A percentile compares a stretch with the other conserved stretches of the same genome.
phyloP scores from a whole-genome alignment of 495 filamentous ascomycete genomes.

The Durotheca rogersii region DNA sequence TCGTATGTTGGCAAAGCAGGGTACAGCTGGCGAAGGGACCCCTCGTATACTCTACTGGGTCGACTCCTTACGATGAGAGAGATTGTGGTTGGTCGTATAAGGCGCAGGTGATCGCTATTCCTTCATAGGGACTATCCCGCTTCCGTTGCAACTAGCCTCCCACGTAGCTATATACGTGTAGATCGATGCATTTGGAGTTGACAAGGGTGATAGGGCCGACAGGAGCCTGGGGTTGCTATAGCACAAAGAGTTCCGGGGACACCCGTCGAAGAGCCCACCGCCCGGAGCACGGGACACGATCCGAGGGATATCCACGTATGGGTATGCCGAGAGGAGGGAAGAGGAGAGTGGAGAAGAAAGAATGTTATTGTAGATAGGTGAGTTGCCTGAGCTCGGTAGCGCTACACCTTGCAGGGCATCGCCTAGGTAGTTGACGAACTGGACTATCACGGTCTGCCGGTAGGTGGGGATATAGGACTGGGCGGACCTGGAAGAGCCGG shows the following conservation, averaged over 20 bases:
- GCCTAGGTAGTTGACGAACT: too few relatives aligned
- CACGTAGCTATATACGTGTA: not conserved
- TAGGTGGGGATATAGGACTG: not conserved
- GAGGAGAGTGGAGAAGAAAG: too few relatives aligned
- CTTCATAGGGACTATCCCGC: slow-evolving; percentile 12
- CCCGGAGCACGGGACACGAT: too few relatives aligned
- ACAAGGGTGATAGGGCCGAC: not conserved
- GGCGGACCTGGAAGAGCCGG: not conserved
- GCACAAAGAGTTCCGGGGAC: too few relatives aligned
- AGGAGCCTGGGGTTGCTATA: too few relatives aligned
- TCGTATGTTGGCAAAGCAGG: slow-evolving; percentile 28
- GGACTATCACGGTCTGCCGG: too few relatives aligned
- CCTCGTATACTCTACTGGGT: slow-evolving; percentile 20
- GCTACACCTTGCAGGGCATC: too few relatives aligned
- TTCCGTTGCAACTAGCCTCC: slow-evolving; percentile 4
- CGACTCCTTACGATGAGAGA: slow-evolving; percentile 5
- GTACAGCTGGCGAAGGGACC: slow-evolving; percentile 13
- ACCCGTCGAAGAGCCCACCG: too few relatives aligned
- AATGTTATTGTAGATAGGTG: too few relatives aligned
- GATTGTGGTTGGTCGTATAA: slow-evolving; percentile 1
- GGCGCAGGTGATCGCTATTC: slow-evolving; percentile 13
- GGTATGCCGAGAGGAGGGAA: too few relatives aligned
- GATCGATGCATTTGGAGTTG: not conserved
- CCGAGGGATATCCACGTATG: too few relatives aligned
- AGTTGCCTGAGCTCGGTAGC: too few relatives aligned